Base-by-base conservation (phyloP, 108 stramenopile genomes). In the Discostella stelligeroides region DNA sequence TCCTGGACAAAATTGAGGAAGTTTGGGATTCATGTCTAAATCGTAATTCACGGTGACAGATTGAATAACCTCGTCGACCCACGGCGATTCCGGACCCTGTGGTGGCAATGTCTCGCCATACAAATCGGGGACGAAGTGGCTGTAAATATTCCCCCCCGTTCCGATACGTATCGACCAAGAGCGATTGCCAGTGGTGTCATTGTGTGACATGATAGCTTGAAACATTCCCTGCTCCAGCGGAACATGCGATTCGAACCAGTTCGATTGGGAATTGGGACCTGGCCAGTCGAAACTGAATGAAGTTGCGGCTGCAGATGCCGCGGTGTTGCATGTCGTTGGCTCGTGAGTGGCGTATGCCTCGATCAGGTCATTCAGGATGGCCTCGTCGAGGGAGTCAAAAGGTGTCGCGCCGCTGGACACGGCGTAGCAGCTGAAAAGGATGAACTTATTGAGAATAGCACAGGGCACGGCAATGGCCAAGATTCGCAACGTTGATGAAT, bases 21-120 rank as follows among this genome's bases (percentile, higher is more conserved):
- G 4, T 13, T 43, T 17, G 34, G 39, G 18, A 50, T 57, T 57
- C 39, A 21, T 57, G 23, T 73, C 68, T 7, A 68, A 30, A 1
- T 59, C 8, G 7, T 21, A 18, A 27, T 46, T 38, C 11, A 74
- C 66, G 24, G 63, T 11, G 42, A 68, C 66, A n/a, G 27, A 17
- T 21, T 74, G 73, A 21, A 60, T 28, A 1, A 74, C 63, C 58
- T 74, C 73, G 25, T 74, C 73, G 24, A 74, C 42, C 45, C 41
- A 74, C 1, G 73, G 73, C 17, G 73, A 24, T 12, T 38, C 17
- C 9, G 30, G 56, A 20, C 60, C 37, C 38, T 74, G 73, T 4
- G 73, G 73, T 0, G 73, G 57, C 51, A 68, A n/a, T 27, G 67
- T 47, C 66, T 74, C 73, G 66, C 73, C 73, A 40, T 49, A 38